These are phyloP conservation scores for Simplicillium sp. DNA, from an alignment of 2,329 filamentous ascomycete species.

Conservation along the genomic window DNA sequence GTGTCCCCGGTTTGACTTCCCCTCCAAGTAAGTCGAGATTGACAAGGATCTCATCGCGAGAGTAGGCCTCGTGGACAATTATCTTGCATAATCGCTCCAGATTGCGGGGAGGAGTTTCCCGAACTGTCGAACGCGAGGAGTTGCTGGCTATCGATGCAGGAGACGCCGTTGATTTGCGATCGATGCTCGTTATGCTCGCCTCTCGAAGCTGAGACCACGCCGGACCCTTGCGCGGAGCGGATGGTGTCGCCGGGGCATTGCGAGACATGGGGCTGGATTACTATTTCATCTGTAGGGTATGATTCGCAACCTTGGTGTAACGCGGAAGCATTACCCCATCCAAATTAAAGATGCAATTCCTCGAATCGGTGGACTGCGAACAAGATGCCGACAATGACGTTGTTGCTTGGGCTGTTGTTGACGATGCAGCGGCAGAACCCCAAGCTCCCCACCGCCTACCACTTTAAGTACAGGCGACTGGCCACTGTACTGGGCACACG, in stretches of 20 bases:
- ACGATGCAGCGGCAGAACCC: too few relatives aligned
- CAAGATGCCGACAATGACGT: too few relatives aligned
- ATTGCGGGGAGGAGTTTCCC: conserved; percentile 21
- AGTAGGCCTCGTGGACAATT: conserved; percentile 63
- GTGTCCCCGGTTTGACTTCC: conserved; percentile 52
- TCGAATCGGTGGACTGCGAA: too few relatives aligned
- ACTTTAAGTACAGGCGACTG: too few relatives aligned
- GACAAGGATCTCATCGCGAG: conserved; percentile 69
- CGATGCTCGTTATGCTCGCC: conserved; percentile 36
- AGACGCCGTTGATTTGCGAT: conserved; percentile 28
- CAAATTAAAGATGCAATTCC: too few relatives aligned
- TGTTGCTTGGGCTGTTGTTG: too few relatives aligned
- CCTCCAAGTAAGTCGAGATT: conserved; percentile 62
- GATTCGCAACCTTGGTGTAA: too few relatives aligned
- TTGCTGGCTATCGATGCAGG: conserved; percentile 37
- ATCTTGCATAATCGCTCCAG: conserved; percentile 42
- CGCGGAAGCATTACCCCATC: conserved; percentile 5
- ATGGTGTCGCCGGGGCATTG: conserved; percentile 27
- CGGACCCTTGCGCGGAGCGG: conserved; percentile 34
- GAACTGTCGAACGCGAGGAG: conserved; percentile 39
- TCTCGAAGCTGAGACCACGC: conserved; percentile 47
- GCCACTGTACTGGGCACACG: too few relatives aligned
- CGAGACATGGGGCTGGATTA: conserved; percentile 24
- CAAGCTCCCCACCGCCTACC: too few relatives aligned
- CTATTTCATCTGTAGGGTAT: too few relatives aligned